These are phyloP conservation scores for Udeniomyces megalosporus DNA, from an alignment of 768 basidiomycete species.

Conservation along the genomic window DNA sequence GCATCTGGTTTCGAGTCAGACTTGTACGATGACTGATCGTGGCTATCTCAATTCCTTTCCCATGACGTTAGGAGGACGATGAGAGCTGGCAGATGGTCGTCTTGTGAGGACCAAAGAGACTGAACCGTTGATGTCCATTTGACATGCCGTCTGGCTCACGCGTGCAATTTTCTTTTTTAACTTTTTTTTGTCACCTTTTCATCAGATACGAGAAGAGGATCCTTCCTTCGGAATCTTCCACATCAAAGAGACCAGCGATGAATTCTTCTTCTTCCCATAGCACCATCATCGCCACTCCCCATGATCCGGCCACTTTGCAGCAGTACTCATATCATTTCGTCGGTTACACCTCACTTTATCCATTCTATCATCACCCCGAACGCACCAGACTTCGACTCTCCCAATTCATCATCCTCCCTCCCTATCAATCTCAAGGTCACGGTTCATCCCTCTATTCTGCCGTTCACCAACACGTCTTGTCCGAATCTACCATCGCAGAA, in stretches of 20 bases:
- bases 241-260: background rate
- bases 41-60: too few relatives aligned
- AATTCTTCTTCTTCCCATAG: background rate
- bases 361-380: slow-evolving; percentile 92
- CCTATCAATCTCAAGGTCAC: slow-evolving; percentile 64
- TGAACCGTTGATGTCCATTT: too few relatives aligned
- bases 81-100: slow-evolving; percentile 84
- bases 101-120: slow-evolving; percentile 53
- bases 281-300: background rate
- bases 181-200: background rate
- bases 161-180: background rate
- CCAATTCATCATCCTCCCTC: slow-evolving; percentile 84
- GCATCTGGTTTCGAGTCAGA: slow-evolving; percentile 1
- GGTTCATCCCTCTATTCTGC: slow-evolving; percentile 36
- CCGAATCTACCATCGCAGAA: background rate
- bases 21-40: slow-evolving; percentile 8
- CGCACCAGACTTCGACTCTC: slow-evolving; percentile 59
- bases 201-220: slow-evolving; percentile 69
- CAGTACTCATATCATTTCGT: slow-evolving; percentile 71
- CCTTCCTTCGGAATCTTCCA: slow-evolving; percentile 27
- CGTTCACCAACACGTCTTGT: background rate
- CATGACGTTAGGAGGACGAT: slow-evolving; percentile 74
- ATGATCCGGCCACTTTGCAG: slow-evolving; percentile 20
- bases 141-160: too few relatives aligned
- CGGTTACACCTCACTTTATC: slow-evolving; percentile 86